phyloP scores from a whole-genome alignment of 371 early-diverging fungal genomes.

The Batkoa obscura region DNA sequence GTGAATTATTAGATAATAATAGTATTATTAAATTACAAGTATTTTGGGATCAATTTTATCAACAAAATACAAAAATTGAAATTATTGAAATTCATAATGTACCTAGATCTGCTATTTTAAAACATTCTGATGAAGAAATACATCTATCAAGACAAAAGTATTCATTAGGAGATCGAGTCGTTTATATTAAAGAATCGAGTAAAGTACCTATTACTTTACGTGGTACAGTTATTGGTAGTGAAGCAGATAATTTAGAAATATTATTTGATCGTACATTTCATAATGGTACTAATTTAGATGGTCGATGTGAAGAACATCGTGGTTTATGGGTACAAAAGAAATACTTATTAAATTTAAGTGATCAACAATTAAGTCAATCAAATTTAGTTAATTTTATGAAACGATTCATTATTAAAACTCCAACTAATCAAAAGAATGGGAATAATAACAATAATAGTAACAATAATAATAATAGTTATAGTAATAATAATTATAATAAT shows the following conservation, averaged over 20 bases:
- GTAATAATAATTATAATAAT: too few relatives aligned
- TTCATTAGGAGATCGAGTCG: conserved; percentile 72
- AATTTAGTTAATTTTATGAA: too few relatives aligned
- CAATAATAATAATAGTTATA: too few relatives aligned
- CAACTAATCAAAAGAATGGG: too few relatives aligned
- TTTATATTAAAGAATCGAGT: conserved; percentile 55
- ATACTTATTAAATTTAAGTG: conserved; percentile 32
- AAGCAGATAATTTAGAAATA: conserved; percentile 52
- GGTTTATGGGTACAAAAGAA: conserved; percentile 33
- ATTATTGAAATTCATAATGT: neutral
- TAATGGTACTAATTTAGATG: conserved; percentile 56
- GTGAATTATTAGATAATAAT: conserved; percentile 32
- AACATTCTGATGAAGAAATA: conserved; percentile 20
- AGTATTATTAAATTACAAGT: neutral
- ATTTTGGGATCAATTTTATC: neutral
- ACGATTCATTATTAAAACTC: too few relatives aligned
- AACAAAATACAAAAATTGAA: conserved; percentile 14
- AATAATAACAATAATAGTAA: too few relatives aligned
- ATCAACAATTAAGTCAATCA: conserved; percentile 19
- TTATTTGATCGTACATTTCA: conserved; percentile 68
- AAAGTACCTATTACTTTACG: conserved; percentile 54
- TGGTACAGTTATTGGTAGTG: conserved; percentile 71
- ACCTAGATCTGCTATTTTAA: neutral
- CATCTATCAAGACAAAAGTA: conserved; percentile 55
- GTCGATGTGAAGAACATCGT: conserved; percentile 39